These are phyloP conservation scores for Pyracantha coccinea DNA, from an alignment of 331 rosid genomes.

Conservation along the genomic window DNA sequence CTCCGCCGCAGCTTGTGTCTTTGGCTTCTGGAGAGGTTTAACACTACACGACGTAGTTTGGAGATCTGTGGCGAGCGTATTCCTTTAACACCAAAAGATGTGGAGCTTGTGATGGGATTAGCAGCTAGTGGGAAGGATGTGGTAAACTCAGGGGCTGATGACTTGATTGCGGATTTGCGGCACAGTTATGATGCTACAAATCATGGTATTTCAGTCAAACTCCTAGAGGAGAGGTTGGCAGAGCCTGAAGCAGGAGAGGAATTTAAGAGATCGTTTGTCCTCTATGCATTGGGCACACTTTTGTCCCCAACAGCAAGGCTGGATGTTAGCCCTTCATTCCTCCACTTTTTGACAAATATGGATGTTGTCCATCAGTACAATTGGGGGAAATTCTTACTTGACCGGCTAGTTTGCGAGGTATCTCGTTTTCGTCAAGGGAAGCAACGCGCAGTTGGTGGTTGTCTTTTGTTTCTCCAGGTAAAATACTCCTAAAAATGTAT, in stretches of 20 bases:
- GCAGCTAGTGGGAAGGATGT: constrained; percentile 37
- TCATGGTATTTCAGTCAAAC: constrained; percentile 33
- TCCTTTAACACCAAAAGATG: constrained; percentile 26
- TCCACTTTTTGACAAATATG: constrained; percentile 31
- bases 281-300: constrained; percentile 34
- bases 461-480: constrained; percentile 40
- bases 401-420: constrained; percentile 30
- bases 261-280: constrained; percentile 33
- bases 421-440: constrained; percentile 34
- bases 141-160: constrained; percentile 39
- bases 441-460: constrained; percentile 39
- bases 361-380: constrained; percentile 29
- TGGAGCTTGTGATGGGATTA: constrained; percentile 38
- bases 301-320: constrained; percentile 39
- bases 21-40: constrained; percentile 37
- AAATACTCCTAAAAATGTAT: background rate
- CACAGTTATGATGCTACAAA: constrained; percentile 30
- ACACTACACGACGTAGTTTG: constrained; percentile 23
- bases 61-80: constrained; percentile 24
- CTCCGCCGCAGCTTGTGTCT: constrained; percentile 38
- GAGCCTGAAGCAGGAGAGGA: constrained; percentile 33
- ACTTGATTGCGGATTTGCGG: constrained; percentile 24
- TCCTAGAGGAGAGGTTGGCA: constrained; percentile 29
- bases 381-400: constrained; percentile 39
- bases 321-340: constrained; percentile 41